Evolutionary conservation across 768 basidiomycete species (phyloP), one percentile per base, ranked within the genome.

Genomic region (Russula brevipes): DNA sequence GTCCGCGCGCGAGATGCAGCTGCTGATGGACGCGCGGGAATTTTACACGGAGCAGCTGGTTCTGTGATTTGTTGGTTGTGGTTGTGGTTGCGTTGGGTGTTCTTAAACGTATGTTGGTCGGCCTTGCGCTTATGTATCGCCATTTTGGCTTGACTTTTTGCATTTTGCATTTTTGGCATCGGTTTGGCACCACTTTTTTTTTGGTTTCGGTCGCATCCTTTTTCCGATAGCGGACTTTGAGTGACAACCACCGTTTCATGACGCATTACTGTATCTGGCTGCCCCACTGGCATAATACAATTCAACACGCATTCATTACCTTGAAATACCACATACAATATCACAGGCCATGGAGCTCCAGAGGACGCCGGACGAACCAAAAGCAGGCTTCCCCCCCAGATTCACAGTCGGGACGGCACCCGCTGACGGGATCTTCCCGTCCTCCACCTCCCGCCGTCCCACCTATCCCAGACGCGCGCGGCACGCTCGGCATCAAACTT

Each of bases 41-140:
- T 79, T 76, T 68, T 79, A 76, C 65, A 66, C 68, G 24, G 69
- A 68, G 55, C 76, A 74, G 57, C 67, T 63, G 41, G 50, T 71
- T 70, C 57, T 70, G 47, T 78, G 67, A 69, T n/a, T 24, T 24
- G 24, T 24, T 24, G 24, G 24, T 24, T 7, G 38, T 12, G 35
- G 6, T 10, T 52, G 51, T 11, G 33, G 24, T n/a, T 16, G 31
- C 5, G 17, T 9, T 52, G 9, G 17, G 4, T 36, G 12, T 16
- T 10, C 19, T 52, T 35, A n/a, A 7, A 9, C 7, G 12, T 10
- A 17, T 10, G 10, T n/a, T 19, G n/a, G 8, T 31, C 31, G 10
- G 30, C 39, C n/a, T n/a, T n/a, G n/a, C n/a, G n/a, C n/a, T n/a
- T n/a, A n/a, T 46, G 41, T 11, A 14, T 8, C 44, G 4, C 35